phyloP scores from a whole-genome alignment of 2,329 filamentous ascomycete genomes.

The Claviceps capensis region DNA sequence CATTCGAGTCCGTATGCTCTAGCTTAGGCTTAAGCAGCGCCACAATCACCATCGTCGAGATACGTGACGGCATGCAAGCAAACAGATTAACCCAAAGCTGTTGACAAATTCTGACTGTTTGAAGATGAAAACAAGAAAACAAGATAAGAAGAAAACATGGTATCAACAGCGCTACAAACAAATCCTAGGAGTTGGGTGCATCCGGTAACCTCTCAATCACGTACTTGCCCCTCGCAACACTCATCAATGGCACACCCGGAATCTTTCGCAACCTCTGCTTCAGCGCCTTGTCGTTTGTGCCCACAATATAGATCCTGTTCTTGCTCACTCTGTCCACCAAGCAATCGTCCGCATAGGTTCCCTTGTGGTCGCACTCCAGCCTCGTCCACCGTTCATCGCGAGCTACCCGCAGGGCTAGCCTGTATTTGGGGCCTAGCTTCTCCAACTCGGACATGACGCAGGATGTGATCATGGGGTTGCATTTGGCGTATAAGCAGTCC shows the following conservation, averaged over 20 bases:
- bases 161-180: not conserved
- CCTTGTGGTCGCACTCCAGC: conserved; percentile 81
- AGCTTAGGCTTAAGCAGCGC: too few relatives aligned
- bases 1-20: too few relatives aligned
- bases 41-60: too few relatives aligned
- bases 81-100: too few relatives aligned
- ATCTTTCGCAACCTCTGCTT: conserved; percentile 72
- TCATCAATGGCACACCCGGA: conserved; percentile 56
- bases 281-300: conserved; percentile 64
- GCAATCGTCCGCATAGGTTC: conserved; percentile 71
- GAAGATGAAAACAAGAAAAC: not conserved
- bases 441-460: conserved; percentile 75
- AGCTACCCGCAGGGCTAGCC: conserved; percentile 73
- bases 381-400: conserved; percentile 81
- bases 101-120: not conserved
- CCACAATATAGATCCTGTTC: conserved; percentile 65
- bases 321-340: conserved; percentile 62
- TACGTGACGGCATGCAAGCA: too few relatives aligned
- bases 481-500: conserved; percentile 87
- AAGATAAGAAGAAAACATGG: not conserved
- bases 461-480: conserved; percentile 70
- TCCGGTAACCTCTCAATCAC: conserved; percentile 84
- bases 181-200: conserved; percentile 44
- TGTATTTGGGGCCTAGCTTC: conserved; percentile 78
- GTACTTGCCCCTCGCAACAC: conserved; percentile 79